Conservation (phyloP, 306 rosid genomes). For the Casuarina equisetifolia region DNA sequence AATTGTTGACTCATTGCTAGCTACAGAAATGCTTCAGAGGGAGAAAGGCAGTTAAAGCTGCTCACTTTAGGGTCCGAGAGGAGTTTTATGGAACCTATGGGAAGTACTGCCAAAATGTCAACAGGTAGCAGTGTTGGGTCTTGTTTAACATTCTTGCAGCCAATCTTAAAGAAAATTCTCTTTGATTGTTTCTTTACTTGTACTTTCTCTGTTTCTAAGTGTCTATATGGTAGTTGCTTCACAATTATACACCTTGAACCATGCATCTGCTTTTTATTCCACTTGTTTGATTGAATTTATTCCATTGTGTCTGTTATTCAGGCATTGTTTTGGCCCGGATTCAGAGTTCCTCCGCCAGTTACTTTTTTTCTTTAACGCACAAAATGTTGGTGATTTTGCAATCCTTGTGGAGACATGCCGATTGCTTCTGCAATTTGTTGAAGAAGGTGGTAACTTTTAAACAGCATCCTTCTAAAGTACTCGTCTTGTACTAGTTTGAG, state of each 20-base stretch:
- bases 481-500: background rate
- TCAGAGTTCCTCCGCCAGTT: conserved; percentile 87
- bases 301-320: conserved; percentile 45
- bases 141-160: background rate
- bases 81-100: conserved; percentile 61
- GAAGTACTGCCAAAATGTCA: conserved; percentile 56
- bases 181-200: conserved; percentile 10
- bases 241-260: conserved; percentile 13
- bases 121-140: conserved; percentile 57
- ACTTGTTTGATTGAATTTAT: conserved; percentile 22
- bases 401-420: conserved; percentile 80
- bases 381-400: conserved; percentile 55
- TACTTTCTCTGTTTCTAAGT: conserved; percentile 3
- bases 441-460: conserved; percentile 62
- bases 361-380: conserved; percentile 78
- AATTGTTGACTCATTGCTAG: conserved; percentile 55
- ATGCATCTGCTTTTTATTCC: conserved; percentile 17
- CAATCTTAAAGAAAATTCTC: conserved; percentile 19
- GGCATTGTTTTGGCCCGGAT: conserved; percentile 77
- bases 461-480: conserved; percentile 6
- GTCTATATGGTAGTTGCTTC: conserved; percentile 4
- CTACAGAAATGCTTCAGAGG: conserved; percentile 99
- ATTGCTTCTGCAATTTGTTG: conserved; percentile 57
- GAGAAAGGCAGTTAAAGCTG: conserved; percentile 64
- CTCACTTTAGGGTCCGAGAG: conserved; percentile 63